Percentiles rank a stretch among this genome's conserved stretches.
phyloP scores from a whole-genome alignment of 2,329 filamentous ascomycete genomes.

The Paecilomyces niveus region DNA sequence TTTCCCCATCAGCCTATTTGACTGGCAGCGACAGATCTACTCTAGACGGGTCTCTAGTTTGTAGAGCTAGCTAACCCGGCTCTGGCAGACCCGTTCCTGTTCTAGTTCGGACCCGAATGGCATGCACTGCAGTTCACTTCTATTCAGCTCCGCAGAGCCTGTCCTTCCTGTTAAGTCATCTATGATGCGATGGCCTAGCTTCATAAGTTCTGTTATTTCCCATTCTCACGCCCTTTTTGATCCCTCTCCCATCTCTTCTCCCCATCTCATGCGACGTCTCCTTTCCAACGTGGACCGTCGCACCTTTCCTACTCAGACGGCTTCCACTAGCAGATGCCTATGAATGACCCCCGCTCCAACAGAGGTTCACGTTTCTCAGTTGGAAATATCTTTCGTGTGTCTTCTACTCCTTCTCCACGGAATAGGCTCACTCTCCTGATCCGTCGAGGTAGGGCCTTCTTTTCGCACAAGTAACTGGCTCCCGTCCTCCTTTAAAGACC shows the following conservation, averaged over 20 bases:
- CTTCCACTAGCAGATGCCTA: conserved; percentile 26
- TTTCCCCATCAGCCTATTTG: conserved; percentile 1
- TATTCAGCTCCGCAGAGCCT: conserved; percentile 12
- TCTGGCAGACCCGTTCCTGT: conserved; percentile 13
- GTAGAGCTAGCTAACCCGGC: conserved; percentile 8
- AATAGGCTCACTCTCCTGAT: conserved; percentile 24
- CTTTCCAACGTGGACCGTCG: conserved; percentile 1
- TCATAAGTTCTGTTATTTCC: conserved; percentile 16
- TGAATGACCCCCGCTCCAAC: conserved; percentile 25
- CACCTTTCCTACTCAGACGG: conserved; percentile 13
- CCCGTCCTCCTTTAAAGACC: conserved; percentile 6
- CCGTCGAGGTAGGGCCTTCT: conserved; percentile 28
- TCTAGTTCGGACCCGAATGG: conserved; percentile 7
- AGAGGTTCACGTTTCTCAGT: conserved; percentile 25
- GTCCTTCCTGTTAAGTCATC: conserved; percentile 4
- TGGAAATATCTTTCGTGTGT: conserved; percentile 11
- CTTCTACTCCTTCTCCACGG: conserved; percentile 20
- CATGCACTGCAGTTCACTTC: conserved; percentile 9
- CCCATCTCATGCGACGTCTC: not conserved
- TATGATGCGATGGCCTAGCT: conserved; percentile 8
- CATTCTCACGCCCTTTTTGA: conserved; percentile 2
- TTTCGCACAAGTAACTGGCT: conserved; percentile 25
- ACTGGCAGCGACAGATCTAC: not conserved
- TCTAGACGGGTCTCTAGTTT: not conserved
- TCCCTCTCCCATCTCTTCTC: not conserved